A percentile compares a stretch with the other conserved stretches of the same genome.
These are phyloP conservation scores for Talaromyces sp. DNA, from an alignment of 2,329 filamentous ascomycete genomes.

Conservation along the genomic window DNA sequence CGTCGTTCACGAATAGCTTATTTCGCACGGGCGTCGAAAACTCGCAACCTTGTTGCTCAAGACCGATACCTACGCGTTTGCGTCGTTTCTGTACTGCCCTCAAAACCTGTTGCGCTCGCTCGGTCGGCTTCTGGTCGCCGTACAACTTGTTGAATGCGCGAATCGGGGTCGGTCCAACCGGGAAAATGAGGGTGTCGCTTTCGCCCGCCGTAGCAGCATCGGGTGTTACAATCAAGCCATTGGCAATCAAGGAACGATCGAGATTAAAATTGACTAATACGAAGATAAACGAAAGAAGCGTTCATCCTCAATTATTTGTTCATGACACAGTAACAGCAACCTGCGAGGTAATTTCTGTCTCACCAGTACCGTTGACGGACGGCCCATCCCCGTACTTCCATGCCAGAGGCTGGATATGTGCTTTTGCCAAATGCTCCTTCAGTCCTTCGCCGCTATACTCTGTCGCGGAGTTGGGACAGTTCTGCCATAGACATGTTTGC, in stretches of 20 bases:
- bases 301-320: conserved; percentile 16
- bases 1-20: conserved; percentile 49
- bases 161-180: conserved; percentile 33
- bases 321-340: conserved; percentile 24
- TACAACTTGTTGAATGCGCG: conserved; percentile 43
- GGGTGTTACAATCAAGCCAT: conserved; percentile 49
- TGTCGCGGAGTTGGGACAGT: conserved; percentile 18
- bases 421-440: conserved; percentile 50
- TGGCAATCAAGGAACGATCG: conserved; percentile 50
- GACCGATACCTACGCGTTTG: conserved; percentile 49
- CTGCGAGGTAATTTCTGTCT: conserved; percentile 31
- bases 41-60: conserved; percentile 53
- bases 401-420: conserved; percentile 53
- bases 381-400: conserved; percentile 61
- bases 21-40: conserved; percentile 53
- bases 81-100: conserved; percentile 50
- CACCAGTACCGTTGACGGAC: conserved; percentile 53
- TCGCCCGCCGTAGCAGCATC: conserved; percentile 29
- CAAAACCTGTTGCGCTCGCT: conserved; percentile 46
- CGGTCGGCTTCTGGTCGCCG: conserved; percentile 40
- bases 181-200: conserved; percentile 35
- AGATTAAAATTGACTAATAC: conserved; percentile 32
- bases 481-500: conserved; percentile 26
- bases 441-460: conserved; percentile 37
- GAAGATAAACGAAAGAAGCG: background rate